phyloP scores from a whole-genome alignment of 2,329 filamentous ascomycete species.

The Fusarium hainanense region DNA sequence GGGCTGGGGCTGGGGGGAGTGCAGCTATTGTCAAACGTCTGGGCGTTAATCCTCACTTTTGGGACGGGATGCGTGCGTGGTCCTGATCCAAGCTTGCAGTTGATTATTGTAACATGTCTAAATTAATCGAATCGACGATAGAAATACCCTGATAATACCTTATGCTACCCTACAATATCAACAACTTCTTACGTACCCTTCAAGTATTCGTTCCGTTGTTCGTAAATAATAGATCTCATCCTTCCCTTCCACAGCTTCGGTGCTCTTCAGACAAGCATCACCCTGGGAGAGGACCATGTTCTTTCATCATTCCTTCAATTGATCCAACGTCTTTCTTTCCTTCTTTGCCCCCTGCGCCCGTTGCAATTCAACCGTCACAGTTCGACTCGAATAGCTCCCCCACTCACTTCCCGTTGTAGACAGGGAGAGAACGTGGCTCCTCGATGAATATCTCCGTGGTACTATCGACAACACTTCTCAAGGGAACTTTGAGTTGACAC shows the following conservation, averaged over 20 bases:
- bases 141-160: constrained; percentile 1
- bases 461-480: neutral
- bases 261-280: constrained; percentile 38
- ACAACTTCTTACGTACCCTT: neutral
- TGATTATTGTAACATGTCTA: constrained; percentile 1
- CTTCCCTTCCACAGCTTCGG: constrained; percentile 38
- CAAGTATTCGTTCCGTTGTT: constrained; percentile 9
- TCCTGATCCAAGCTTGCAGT: neutral
- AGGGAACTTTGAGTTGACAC: neutral
- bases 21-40: constrained; percentile 25
- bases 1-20: constrained; percentile 6
- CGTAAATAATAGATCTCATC: constrained; percentile 19
- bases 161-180: too few relatives aligned
- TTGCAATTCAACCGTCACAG: constrained; percentile 15
- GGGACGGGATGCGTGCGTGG: constrained; percentile 5
- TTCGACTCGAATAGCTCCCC: constrained; percentile 7
- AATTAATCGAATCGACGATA: constrained; percentile 1
- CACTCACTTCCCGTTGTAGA: constrained; percentile 8
- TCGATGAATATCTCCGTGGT: neutral
- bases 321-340: constrained; percentile 4
- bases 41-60: constrained; percentile 27
- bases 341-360: constrained; percentile 10
- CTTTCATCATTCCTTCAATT: constrained; percentile 17
- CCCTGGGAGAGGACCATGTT: constrained; percentile 22
- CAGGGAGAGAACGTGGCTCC: constrained; percentile 30